These are phyloP conservation scores for Kodamaea suecica DNA, from an alignment of 1,139 yeast species.

Conservation along the genomic window DNA sequence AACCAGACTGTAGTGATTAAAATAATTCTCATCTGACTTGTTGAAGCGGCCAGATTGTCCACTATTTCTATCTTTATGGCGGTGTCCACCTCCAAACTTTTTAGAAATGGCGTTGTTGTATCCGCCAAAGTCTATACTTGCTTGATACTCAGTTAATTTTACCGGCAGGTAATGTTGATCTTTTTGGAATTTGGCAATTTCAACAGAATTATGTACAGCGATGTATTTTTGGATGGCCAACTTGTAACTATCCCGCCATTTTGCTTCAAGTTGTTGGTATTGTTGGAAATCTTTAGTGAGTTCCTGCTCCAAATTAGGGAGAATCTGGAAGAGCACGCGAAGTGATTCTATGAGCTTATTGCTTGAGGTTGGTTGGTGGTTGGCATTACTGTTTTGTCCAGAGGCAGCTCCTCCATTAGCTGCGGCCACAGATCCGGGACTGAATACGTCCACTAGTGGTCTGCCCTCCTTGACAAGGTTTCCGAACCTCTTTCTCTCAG, in stretches of 20 bases:
- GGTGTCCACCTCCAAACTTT: conserved; percentile 8
- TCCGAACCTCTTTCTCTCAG: conserved; percentile 27
- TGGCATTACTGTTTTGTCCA: no score
- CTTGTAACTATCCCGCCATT: conserved; percentile 34
- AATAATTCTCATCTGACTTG: conserved; percentile 13
- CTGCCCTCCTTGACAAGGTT: conserved; percentile 20
- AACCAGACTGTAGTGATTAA: conserved; percentile 25
- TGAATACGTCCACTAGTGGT: conserved; percentile 30
- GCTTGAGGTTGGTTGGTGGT: no score
- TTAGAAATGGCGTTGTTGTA: conserved; percentile 35
- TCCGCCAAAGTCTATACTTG: conserved; percentile 45
- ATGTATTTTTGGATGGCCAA: conserved; percentile 34
- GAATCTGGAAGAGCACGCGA: conserved; percentile 23
- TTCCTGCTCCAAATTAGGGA: conserved; percentile 38
- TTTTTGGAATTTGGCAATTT: conserved; percentile 25
- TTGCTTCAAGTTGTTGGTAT: conserved; percentile 29
- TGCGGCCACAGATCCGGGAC: no score
- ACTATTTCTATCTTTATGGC: conserved; percentile 3
- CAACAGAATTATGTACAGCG: conserved; percentile 29
- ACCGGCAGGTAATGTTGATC: conserved; percentile 34
- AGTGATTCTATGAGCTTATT: no score
- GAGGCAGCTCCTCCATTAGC: no score
- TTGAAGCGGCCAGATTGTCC: background rate
- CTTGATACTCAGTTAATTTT: conserved; percentile 36
- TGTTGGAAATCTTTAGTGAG: conserved; percentile 30